Conservation (phyloP, 495 filamentous ascomycete genomes). For the Cetradonia linearis region DNA sequence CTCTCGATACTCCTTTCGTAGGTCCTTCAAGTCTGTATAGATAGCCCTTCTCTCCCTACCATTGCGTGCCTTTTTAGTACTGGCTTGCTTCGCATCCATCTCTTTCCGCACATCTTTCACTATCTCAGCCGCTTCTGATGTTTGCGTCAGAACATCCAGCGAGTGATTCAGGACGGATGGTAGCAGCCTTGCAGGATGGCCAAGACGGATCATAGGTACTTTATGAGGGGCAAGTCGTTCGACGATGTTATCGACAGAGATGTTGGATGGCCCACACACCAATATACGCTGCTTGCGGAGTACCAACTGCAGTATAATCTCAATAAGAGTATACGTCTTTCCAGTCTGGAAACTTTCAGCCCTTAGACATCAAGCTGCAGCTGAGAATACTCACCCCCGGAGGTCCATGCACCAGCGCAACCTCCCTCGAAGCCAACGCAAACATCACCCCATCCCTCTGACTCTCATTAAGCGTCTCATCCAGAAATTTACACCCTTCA, state of each 20-base stretch:
- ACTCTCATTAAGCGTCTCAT: slow-evolving; percentile 71
- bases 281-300: slow-evolving; percentile 61
- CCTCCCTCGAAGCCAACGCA: slow-evolving; percentile 68
- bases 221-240: slow-evolving; percentile 76
- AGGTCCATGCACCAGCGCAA: slow-evolving; percentile 90
- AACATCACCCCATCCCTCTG: slow-evolving; percentile 90
- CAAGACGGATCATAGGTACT: slow-evolving; percentile 78
- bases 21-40: slow-evolving; percentile 71
- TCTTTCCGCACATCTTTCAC: slow-evolving; percentile 87
- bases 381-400: slow-evolving; percentile 50
- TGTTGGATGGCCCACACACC: slow-evolving; percentile 92
- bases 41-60: slow-evolving; percentile 72
- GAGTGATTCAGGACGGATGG: slow-evolving; percentile 83
- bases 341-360: slow-evolving; percentile 49
- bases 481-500: slow-evolving; percentile 56
- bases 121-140: slow-evolving; percentile 77
- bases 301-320: slow-evolving; percentile 81
- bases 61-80: slow-evolving; percentile 73
- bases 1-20: slow-evolving; percentile 81
- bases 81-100: slow-evolving; percentile 85
- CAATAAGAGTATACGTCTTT: slow-evolving; percentile 95
- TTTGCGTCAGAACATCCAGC: slow-evolving; percentile 84
- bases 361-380: background rate
- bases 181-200: slow-evolving; percentile 84
- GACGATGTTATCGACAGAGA: slow-evolving; percentile 98